Evolutionary conservation across 2,329 filamentous ascomycete species (phyloP).

Genomic region (Dactylellina sp.): DNA sequence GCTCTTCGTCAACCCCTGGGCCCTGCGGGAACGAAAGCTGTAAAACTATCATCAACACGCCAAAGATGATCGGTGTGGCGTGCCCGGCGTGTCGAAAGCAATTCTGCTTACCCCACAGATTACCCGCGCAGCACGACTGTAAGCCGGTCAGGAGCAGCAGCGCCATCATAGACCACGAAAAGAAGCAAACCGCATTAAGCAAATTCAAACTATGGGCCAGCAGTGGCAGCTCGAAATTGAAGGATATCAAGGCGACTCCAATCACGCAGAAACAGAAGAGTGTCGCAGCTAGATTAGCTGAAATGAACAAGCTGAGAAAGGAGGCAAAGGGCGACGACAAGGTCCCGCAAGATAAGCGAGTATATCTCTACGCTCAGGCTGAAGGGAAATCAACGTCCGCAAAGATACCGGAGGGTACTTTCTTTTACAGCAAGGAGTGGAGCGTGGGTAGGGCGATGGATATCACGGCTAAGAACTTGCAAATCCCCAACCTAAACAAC

Average conservation of each 20-base stretch:
- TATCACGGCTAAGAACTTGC: conserved; percentile 78
- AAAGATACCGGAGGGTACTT: conserved; percentile 83
- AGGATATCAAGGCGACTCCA: conserved; percentile 59
- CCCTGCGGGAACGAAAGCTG: conserved; percentile 67
- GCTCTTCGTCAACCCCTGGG: conserved; percentile 64
- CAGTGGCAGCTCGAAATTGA: conserved; percentile 42
- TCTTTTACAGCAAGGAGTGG: conserved; percentile 86
- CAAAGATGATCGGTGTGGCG: conserved; percentile 67
- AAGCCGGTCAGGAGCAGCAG: conserved; percentile 65
- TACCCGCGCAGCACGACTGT: conserved; percentile 73
- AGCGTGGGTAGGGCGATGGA: conserved; percentile 87
- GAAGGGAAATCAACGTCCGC: conserved; percentile 85
- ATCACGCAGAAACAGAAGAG: conserved; percentile 72
- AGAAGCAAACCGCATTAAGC: conserved; percentile 78
- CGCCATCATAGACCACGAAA: conserved; percentile 68
- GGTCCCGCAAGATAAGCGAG: conserved; percentile 80
- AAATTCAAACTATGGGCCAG: conserved; percentile 76
- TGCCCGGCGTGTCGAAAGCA: conserved; percentile 67
- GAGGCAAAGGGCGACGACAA: conserved; percentile 90
- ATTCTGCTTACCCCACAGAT: conserved; percentile 68
- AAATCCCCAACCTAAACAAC: conserved; percentile 87
- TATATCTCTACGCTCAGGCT: conserved; percentile 91
- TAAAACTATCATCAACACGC: conserved; percentile 69
- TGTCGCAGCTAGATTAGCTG: conserved; percentile 75
- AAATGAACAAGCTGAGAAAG: conserved; percentile 82